These are phyloP conservation scores for Corynascus novoguineensis DNA, from an alignment of 495 filamentous ascomycete species.

Conservation along the genomic window DNA sequence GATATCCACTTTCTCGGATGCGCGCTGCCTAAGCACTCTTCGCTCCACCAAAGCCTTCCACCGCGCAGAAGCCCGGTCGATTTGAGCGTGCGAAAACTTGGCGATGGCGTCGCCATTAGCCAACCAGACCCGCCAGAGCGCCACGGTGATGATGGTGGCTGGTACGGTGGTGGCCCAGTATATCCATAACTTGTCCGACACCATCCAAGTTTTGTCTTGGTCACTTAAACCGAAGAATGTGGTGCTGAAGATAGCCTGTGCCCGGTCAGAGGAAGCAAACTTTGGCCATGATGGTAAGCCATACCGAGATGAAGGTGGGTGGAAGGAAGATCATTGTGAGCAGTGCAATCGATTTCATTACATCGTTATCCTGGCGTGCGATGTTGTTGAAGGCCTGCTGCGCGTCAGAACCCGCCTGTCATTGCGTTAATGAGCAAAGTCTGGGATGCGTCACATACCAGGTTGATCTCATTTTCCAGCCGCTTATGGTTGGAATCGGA, in stretches of 20 bases:
- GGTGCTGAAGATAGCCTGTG: constrained; percentile 24
- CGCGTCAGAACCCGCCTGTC: background rate
- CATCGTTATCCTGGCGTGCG: constrained; percentile 32
- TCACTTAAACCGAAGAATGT: constrained; percentile 21
- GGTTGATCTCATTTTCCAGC: constrained; percentile 19
- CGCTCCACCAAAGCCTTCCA: background rate
- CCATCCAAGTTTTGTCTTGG: constrained; percentile 16
- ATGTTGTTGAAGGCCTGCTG: constrained; percentile 23
- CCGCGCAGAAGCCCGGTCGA: background rate
- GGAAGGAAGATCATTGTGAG: constrained; percentile 43
- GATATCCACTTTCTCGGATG: background rate
- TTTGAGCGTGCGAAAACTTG: background rate
- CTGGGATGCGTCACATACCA: constrained; percentile 2
- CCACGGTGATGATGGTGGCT: constrained; percentile 17
- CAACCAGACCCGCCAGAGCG: constrained; percentile 20
- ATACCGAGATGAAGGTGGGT: constrained; percentile 33
- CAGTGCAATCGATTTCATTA: constrained; percentile 41
- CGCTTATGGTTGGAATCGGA: constrained; percentile 20
- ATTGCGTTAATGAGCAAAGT: background rate
- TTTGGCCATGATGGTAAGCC: background rate
- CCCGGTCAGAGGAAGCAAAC: background rate
- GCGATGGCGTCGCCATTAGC: constrained; percentile 10
- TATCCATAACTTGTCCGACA: constrained; percentile 19
- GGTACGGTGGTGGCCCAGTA: constrained; percentile 21
- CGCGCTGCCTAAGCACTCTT: background rate